These are phyloP conservation scores for Moesziomyces sp. DNA, from an alignment of 1,284 basidiomycete species.

Conservation along the genomic window DNA sequence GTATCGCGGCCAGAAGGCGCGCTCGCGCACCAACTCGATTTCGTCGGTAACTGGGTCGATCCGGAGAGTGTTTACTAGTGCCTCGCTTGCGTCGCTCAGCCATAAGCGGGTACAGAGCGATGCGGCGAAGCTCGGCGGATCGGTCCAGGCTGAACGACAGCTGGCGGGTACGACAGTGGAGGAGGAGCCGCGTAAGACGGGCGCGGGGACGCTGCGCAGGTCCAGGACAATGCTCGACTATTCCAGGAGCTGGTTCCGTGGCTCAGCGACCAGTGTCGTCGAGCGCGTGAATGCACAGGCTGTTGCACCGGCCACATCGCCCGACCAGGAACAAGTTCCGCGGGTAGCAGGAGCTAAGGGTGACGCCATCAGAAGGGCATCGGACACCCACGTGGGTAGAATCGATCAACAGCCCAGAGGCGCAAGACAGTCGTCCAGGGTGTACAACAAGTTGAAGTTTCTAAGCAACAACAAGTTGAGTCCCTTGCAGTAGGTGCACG, in stretches of 20 bases:
- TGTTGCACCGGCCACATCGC: constrained; percentile 2
- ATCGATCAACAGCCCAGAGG: constrained; percentile 18
- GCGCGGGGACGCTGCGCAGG: constrained; percentile 26
- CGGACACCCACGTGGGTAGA: constrained; percentile 34
- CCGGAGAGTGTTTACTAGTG: constrained; percentile 37
- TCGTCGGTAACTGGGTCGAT: constrained; percentile 42
- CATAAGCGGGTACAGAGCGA: constrained; percentile 35
- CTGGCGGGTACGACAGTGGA: neutral
- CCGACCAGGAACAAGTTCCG: constrained; percentile 4
- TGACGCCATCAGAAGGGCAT: constrained; percentile 8
- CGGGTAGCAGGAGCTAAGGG: no score
- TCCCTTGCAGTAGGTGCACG: constrained; percentile 14
- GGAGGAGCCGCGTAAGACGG: constrained; percentile 13
- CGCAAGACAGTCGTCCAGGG: constrained; percentile 6
- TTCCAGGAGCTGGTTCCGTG: constrained; percentile 38
- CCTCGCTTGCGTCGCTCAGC: constrained; percentile 16
- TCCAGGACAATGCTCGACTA: constrained; percentile 51
- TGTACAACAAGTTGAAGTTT: constrained; percentile 36
- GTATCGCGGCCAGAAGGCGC: constrained; percentile 1
- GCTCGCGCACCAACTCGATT: constrained; percentile 39
- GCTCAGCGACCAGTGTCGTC: constrained; percentile 31
- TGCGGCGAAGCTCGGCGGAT: constrained; percentile 18
- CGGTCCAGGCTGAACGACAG: constrained; percentile 31
- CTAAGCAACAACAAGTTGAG: constrained; percentile 5
- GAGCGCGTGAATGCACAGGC: constrained; percentile 33